Base-by-base conservation (phyloP, 495 filamentous ascomycete species). In the Stereocaulon alpinum region DNA sequence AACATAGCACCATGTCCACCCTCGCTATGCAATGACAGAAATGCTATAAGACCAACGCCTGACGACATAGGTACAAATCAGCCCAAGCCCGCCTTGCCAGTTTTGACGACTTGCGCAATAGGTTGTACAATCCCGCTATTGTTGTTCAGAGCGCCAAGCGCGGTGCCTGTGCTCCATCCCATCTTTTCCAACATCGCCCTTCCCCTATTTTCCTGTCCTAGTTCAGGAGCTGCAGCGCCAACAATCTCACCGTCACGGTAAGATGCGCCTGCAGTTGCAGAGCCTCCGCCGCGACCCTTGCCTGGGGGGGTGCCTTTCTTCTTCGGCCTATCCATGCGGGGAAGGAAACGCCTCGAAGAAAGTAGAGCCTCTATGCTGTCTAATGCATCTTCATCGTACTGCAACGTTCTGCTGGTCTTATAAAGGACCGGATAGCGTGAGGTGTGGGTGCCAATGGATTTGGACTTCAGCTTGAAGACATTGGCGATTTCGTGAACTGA, bases 111-210 rank as follows among this genome's bases (percentile, higher is more conserved):
- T 59, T 94, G 89, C n/a, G 79, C 77, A 42, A 99, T 85, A 2
- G 94, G 94, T 62, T 86, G 78, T 60, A 93, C 68, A 53, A 95
- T 92, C 40, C 94, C 93, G 70, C 93, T 87, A 69, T 93, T 93
- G 40, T 60, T 60, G 60, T 93, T 84, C 11, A 77, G 65, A 5
- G 86, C 80, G 44, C 93, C 93, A n/a, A 99, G 76, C 7, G 85
- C 86, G 70, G 85, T 97, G 5, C 93, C 93, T 48, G 80, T 84
- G 60, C 78, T 86, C 89, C 94, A 99, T 18, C 93, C 93, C 93
- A 97, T 97, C 73, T 92, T 97, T 71, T 96, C 91, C 55, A 99
- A 69, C 86, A 99, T 89, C 4, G 82, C 83, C 45, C 89, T 79
- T 22, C 93, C 93, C 64, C 79, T 86, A 61, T 96, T 99, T 50